phyloP scores from a whole-genome alignment of 768 basidiomycete species.

The Porpolomopsis calyptriformis region DNA sequence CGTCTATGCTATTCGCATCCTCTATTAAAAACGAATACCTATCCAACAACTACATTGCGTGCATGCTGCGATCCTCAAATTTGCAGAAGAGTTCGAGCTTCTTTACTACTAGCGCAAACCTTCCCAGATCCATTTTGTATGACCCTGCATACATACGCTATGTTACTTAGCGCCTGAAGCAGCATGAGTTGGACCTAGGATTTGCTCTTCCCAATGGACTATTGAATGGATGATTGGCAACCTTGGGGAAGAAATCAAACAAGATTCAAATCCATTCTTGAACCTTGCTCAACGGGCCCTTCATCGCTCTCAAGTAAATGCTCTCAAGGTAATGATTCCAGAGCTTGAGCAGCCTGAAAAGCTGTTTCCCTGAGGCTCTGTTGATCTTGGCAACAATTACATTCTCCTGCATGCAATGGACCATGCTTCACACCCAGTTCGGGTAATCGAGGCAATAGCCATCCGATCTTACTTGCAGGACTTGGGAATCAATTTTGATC shows the following conservation, averaged over 20 bases:
- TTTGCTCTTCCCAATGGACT: conserved; percentile 5
- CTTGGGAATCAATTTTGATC: background rate
- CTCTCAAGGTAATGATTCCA: conserved; percentile 3
- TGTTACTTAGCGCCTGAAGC: conserved; percentile 4
- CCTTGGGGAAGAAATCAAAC: conserved; percentile 6
- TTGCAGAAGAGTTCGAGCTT: background rate
- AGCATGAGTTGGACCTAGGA: background rate
- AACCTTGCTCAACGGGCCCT: conserved; percentile 9
- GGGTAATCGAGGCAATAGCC: background rate
- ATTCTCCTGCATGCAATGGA: conserved; percentile 5
- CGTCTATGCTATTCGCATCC: background rate
- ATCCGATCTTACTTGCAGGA: background rate
- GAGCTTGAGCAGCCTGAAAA: background rate
- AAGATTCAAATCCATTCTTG: conserved; percentile 4
- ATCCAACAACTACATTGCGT: background rate
- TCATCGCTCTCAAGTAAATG: conserved; percentile 5
- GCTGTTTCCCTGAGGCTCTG: background rate
- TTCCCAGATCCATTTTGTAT: conserved; percentile 3
- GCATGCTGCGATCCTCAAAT: background rate
- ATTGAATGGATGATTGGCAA: conserved; percentile 8
- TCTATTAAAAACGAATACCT: background rate
- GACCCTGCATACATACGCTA: conserved; percentile 3
- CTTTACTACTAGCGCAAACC: conserved; percentile 5
- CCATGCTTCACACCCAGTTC: background rate
- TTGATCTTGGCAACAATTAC: conserved; percentile 4